Percentiles rank a stretch among this genome's conserved stretches.
Conservation (phyloP, 2,329 filamentous ascomycete species). For the Scortechinia acanthostroma region DNA sequence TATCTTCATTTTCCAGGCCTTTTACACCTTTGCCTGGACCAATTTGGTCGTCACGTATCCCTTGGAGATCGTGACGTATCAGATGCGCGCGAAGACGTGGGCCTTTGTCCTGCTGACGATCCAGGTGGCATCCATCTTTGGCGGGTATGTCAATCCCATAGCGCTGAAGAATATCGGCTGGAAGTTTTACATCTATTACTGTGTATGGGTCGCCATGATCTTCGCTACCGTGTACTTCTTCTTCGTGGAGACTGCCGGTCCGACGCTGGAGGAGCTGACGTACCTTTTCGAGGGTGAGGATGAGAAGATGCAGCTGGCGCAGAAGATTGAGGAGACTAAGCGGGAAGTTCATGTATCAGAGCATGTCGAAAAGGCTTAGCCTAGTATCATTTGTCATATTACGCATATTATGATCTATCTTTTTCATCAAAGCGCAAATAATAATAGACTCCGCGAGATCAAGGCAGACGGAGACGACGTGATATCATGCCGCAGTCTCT, state of each 20-base stretch:
- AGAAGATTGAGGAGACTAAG: no score
- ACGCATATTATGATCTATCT: no score
- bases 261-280: no score
- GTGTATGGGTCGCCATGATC: slow-evolving; percentile 25
- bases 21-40: slow-evolving; percentile 33
- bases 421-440: no score
- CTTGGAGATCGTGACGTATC: slow-evolving; percentile 28
- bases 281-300: no score
- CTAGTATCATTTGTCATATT: no score
- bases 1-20: slow-evolving; percentile 30
- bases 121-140: slow-evolving; percentile 25
- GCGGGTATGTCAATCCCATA: slow-evolving; percentile 28
- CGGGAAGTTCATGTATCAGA: slow-evolving; percentile 30
- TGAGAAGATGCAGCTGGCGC: no score
- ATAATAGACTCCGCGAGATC: no score
- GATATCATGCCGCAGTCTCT: no score
- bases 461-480: no score
- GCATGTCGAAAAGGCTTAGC: slow-evolving; percentile 30
- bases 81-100: slow-evolving; percentile 31
- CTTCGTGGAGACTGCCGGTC: slow-evolving; percentile 30
- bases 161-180: slow-evolving; percentile 25
- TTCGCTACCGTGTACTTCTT: slow-evolving; percentile 28
- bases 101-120: slow-evolving; percentile 28
- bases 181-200: slow-evolving; percentile 32
- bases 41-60: slow-evolving; percentile 32